These are phyloP conservation scores for Scalesia atractyloides DNA, from an alignment of 129 eudicot species.

Conservation along the genomic window DNA sequence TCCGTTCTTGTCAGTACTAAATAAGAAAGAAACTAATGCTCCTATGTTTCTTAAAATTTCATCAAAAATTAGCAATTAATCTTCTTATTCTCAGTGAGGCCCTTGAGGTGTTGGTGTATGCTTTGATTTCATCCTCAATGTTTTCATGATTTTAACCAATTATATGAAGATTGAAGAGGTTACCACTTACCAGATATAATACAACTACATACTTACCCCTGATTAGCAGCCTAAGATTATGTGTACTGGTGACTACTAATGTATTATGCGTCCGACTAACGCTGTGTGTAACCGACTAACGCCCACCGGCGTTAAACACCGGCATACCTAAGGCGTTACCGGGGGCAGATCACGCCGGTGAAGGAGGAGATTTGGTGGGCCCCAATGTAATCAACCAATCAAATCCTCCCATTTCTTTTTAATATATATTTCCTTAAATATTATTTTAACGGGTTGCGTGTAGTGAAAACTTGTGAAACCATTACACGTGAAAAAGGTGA, in stretches of 20 bases:
- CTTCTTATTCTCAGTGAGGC: constrained; percentile 5
- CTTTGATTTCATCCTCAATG: neutral
- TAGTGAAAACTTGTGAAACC: too few relatives aligned
- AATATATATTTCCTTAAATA: too few relatives aligned
- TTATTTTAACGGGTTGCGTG: too few relatives aligned
- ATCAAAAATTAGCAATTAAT: neutral
- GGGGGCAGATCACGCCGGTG: too few relatives aligned
- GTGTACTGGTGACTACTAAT: neutral
- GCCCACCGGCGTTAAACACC: too few relatives aligned
- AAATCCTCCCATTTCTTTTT: too few relatives aligned
- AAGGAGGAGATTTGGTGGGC: too few relatives aligned
- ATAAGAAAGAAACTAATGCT: neutral
- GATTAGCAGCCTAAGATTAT: neutral
- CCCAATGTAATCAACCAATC: too few relatives aligned
- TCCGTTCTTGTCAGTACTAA: neutral
- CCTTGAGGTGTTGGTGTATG: neutral
- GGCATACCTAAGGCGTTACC: too few relatives aligned
- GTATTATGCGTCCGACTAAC: neutral
- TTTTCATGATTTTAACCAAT: neutral
- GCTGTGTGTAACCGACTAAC: too few relatives aligned
- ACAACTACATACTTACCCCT: neutral
- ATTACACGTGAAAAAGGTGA: too few relatives aligned
- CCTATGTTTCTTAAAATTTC: neutral
- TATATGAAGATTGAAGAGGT: neutral
- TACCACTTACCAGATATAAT: neutral